These are phyloP conservation scores for Quaeritorhiza haematococci DNA, from an alignment of 371 early-diverging fungal species.

Conservation along the genomic window DNA sequence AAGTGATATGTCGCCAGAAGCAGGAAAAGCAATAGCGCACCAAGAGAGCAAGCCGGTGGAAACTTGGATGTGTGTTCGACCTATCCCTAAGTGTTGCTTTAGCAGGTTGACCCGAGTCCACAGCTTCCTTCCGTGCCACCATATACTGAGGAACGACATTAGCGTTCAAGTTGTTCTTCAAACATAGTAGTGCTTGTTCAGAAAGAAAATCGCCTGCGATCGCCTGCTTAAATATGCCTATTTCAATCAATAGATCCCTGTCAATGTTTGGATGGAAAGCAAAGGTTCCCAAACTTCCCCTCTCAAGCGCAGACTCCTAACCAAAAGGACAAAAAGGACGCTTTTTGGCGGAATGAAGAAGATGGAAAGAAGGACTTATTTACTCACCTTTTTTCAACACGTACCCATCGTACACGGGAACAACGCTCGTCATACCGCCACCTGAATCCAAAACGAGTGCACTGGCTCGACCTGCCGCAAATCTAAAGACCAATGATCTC, in stretches of 20 bases:
- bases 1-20: neutral
- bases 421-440: constrained; percentile 76
- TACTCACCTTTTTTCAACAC: constrained; percentile 78
- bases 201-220: constrained; percentile 82
- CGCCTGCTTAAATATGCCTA: constrained; percentile 65
- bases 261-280: no score
- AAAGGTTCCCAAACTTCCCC: no score
- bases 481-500: constrained; percentile 42
- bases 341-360: neutral
- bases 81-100: constrained; percentile 48
- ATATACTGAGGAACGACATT: constrained; percentile 81
- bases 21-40: constrained; percentile 10
- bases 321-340: neutral
- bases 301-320: neutral
- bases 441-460: constrained; percentile 92
- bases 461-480: constrained; percentile 83
- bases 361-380: neutral
- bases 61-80: constrained; percentile 60
- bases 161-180: constrained; percentile 52
- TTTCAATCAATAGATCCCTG: neutral
- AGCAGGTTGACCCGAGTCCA: constrained; percentile 66
- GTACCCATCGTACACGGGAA: constrained; percentile 94
- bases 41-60: constrained; percentile 44
- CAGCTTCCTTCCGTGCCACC: constrained; percentile 66
- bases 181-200: constrained; percentile 62